Conservation (phyloP, 83 land plant genomes). For the Thuja plicata region DNA sequence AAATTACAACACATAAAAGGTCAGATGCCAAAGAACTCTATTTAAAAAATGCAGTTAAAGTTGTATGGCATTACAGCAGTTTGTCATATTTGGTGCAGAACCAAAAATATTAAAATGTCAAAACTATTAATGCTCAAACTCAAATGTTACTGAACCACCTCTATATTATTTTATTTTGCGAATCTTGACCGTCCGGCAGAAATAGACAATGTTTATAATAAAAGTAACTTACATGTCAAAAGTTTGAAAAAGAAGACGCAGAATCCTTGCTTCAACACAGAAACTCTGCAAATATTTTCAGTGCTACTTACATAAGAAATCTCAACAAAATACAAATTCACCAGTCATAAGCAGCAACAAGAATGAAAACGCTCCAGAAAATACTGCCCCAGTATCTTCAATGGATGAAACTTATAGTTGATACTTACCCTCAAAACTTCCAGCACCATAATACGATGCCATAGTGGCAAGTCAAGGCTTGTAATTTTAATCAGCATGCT, state of each 20-base stretch:
- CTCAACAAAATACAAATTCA: conserved; percentile 2
- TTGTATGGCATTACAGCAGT: neutral
- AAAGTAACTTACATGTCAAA: conserved; percentile 84
- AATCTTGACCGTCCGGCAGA: neutral
- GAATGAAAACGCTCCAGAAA: neutral
- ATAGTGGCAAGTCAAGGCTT: conserved; percentile 81
- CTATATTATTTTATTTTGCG: neutral
- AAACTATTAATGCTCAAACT: neutral
- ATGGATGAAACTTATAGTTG: neutral
- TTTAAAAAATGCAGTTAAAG: neutral
- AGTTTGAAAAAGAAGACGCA: conserved; percentile 91
- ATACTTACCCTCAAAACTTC: conserved; percentile 85
- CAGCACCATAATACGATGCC: conserved; percentile 99
- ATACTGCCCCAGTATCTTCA: neutral
- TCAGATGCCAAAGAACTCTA: neutral
- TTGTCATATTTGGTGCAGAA: neutral
- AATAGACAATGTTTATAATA: neutral
- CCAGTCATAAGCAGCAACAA: neutral
- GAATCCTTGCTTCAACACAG: conserved; percentile 93
- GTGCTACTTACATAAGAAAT: neutral
- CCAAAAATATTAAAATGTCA: neutral
- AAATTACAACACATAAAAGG: neutral
- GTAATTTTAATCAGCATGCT: conserved; percentile 87
- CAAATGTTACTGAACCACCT: neutral
- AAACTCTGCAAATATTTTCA: conserved; percentile 66